Conservation (phyloP, 441 rosid genomes). For the Pelargonium myrrhifolium region DNA sequence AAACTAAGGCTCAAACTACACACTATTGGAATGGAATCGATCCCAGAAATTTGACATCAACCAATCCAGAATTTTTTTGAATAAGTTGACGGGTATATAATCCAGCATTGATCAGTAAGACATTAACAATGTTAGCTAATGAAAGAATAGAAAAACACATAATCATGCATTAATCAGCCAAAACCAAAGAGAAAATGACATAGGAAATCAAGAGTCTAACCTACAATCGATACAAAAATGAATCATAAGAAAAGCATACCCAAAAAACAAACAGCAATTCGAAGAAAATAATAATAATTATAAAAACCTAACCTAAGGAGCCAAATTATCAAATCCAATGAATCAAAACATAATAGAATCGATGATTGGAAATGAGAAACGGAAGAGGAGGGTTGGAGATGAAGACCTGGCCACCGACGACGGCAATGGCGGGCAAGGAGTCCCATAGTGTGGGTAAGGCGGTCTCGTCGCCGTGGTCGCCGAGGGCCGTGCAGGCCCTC, state of each 20-base stretch:
- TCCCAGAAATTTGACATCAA: too few species aligned
- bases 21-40: too few species aligned
- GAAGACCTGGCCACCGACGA: constrained; percentile 88
- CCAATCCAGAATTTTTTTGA: too few species aligned
- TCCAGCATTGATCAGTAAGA: too few species aligned
- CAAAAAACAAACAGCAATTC: neutral
- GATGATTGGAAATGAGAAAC: neutral
- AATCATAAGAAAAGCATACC: neutral
- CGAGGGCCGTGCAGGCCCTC: constrained; percentile 86
- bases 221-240: neutral
- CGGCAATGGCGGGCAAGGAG: constrained; percentile 89
- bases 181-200: neutral
- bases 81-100: too few species aligned
- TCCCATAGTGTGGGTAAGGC: constrained; percentile 94
- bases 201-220: neutral
- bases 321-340: neutral
- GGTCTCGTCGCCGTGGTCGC: constrained; percentile 94
- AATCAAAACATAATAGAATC: neutral
- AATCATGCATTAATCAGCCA: neutral
- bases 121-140: neutral
- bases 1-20: too few species aligned
- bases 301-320: neutral
- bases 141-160: neutral
- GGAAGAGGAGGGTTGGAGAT: constrained; percentile 1
- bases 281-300: neutral